Evolutionary conservation across 257 asterid species (phyloP).

Genomic region (Solanum corneliomulleri): DNA sequence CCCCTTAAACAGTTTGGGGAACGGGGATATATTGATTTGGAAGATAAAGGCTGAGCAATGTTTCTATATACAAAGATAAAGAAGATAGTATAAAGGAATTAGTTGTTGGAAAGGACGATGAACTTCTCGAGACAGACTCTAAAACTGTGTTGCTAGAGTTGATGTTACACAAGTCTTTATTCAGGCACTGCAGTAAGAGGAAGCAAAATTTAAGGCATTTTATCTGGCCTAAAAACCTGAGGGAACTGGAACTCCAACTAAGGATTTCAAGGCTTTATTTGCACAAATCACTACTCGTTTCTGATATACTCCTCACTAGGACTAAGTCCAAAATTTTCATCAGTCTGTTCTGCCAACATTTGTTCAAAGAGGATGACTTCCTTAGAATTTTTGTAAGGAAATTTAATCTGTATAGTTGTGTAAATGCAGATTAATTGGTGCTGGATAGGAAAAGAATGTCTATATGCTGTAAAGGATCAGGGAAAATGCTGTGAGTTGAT

Average conservation of each 20-base stretch:
- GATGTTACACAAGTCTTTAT: slow-evolving; percentile 91
- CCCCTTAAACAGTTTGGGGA: too few relatives aligned
- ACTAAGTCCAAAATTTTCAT: not conserved
- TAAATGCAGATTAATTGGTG: not conserved
- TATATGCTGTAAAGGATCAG: rapidly evolving
- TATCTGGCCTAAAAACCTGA: slow-evolving; percentile 88
- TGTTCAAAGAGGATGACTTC: not conserved
- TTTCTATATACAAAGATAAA: slow-evolving; percentile 44
- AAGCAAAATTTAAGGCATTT: slow-evolving; percentile 68
- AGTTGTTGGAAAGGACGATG: slow-evolving; percentile 78
- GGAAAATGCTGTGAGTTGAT: not conserved
- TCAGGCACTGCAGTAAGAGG: slow-evolving; percentile 84
- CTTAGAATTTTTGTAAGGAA: too few relatives aligned
- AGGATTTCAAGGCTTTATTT: slow-evolving; percentile 80
- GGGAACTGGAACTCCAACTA: slow-evolving; percentile 70
- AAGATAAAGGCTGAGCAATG: too few relatives aligned
- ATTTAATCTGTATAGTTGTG: too few relatives aligned
- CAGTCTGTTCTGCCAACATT: not conserved
- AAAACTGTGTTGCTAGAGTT: slow-evolving; percentile 53
- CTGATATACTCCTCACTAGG: slow-evolving; percentile 17
- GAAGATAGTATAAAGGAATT: slow-evolving; percentile 85
- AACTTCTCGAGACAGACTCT: slow-evolving; percentile 74
- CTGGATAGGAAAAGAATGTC: not conserved
- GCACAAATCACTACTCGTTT: slow-evolving; percentile 53
- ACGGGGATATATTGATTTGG: too few relatives aligned